Percentiles rank a stretch among this genome's conserved stretches.
Conservation (phyloP, 139 green algal species). For the Chlamydomonas eustigma region DNA sequence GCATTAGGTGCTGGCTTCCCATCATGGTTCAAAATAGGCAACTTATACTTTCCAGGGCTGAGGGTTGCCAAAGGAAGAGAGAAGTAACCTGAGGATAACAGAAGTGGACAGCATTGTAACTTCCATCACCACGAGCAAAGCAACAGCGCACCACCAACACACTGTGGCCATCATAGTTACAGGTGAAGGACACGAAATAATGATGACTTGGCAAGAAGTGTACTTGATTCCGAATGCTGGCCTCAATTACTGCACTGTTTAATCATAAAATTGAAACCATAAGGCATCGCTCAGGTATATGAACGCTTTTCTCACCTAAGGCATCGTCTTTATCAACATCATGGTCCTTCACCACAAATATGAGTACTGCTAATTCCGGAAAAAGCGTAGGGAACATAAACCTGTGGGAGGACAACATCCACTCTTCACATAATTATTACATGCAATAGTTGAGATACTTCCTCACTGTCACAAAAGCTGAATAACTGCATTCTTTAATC, state of each 20-base stretch:
- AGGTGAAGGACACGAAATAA: too few species aligned
- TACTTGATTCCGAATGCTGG: too few species aligned
- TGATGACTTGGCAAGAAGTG: too few species aligned
- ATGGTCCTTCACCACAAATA: constrained; percentile 25
- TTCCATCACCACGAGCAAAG: neutral
- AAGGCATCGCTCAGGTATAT: neutral
- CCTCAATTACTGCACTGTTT: too few species aligned
- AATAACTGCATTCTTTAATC: too few species aligned
- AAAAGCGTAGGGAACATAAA: constrained; percentile 10
- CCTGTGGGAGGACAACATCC: neutral
- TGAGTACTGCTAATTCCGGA: constrained; percentile 29
- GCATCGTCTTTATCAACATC: constrained; percentile 3
- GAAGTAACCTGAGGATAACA: neutral
- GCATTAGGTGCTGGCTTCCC: neutral
- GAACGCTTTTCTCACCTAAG: neutral
- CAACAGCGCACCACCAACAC: neutral
- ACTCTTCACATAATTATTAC: too few species aligned
- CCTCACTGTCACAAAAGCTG: too few species aligned
- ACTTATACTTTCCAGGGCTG: neutral
- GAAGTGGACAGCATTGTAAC: neutral
- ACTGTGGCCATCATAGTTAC: too few species aligned
- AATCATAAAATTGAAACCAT: too few species aligned
- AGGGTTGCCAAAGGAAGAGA: neutral
- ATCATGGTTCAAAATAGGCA: neutral
- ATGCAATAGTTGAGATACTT: too few species aligned